Percentiles rank a stretch among this genome's conserved stretches.
These are phyloP conservation scores for Euphorbia pulcherrima DNA, from an alignment of 345 rosid species.

Conservation along the genomic window DNA sequence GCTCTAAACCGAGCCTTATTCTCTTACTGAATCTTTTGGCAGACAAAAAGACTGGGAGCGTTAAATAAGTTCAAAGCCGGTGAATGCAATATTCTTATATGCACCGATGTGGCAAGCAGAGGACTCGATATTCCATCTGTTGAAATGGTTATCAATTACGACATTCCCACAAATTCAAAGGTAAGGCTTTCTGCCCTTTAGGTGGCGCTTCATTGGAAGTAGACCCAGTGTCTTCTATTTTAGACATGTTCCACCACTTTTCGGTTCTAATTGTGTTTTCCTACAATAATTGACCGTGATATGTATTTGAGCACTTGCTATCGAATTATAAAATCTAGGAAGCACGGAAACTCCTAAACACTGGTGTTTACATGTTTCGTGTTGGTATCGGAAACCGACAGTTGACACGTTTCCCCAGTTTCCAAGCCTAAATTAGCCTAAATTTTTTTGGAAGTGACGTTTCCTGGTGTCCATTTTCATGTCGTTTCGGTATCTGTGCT, in stretches of 20 bases:
- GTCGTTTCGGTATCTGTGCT: too few species aligned
- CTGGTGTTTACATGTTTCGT: too few species aligned
- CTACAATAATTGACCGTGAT: background rate
- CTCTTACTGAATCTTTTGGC: conserved; percentile 17
- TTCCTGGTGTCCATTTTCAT: too few species aligned
- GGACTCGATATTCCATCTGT: conserved; percentile 96
- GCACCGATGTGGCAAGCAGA: conserved; percentile 97
- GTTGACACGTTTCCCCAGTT: too few species aligned
- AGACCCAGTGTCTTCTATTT: background rate
- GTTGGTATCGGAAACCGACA: too few species aligned
- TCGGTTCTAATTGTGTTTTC: background rate
- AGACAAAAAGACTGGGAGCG: conserved; percentile 95
- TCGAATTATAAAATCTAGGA: too few species aligned
- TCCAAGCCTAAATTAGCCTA: too few species aligned
- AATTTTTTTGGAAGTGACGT: too few species aligned
- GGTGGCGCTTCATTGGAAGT: background rate
- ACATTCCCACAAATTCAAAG: conserved; percentile 81
- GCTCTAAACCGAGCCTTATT: conserved; percentile 4
- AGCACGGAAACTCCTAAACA: too few species aligned
- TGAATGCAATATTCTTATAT: conserved; percentile 85
- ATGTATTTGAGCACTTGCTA: background rate
- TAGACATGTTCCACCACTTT: background rate
- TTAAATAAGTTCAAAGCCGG: conserved; percentile 89
- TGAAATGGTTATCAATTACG: conserved; percentile 92
- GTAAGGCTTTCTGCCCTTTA: conserved; percentile 26